Evolutionary conservation across 495 filamentous ascomycete species (phyloP), one percentile per base, ranked within the genome.

Genomic region (Aspergillus affinis): DNA sequence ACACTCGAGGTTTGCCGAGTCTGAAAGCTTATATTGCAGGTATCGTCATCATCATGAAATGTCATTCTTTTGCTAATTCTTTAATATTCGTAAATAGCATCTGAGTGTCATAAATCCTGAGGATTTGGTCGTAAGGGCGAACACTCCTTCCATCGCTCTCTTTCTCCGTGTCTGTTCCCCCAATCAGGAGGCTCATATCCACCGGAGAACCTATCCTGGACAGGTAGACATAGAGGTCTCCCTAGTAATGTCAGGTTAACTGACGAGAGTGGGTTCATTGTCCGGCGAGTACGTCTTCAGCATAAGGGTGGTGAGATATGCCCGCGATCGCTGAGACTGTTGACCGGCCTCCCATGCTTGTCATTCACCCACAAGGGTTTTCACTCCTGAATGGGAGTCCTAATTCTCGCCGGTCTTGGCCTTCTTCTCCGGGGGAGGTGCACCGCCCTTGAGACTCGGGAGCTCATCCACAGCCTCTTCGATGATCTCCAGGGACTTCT

Each of bases 371-470:
- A 8, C 36, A 10, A 41, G 36, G 5, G 9, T 41, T 41, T 41
- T 41, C 0, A 13, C 12, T 10, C 36, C 21, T 49, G 48, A 20
- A 19, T 49, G 8, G 15, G 17, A 26, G 53, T 61, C 44, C 65
- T 75, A 83, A 62, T 80, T 78, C 50, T 84, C 81, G n/a, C 57
- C 65, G 47, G 83, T 78, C 69, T 76, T 76, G 56, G 81, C 76
- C 58, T 81, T 73, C 72, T 81, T 82, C 73, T 82, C 81, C 6
- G 69, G 61, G 18, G 75, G 67, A 27, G 82, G 80, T 26, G 66
- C 70, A 36, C 69, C 58, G 17, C 80, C 80, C 65, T 79, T 80
- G 59, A 84, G 67, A 23, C 47, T 72, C 0, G 82, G 82, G 12
- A 85, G 75, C 51, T 84, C 82, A 13, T 65, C 63, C 55, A 84